These are phyloP conservation scores for Colletotrichum sp. DNA, from an alignment of 2,329 filamentous ascomycete species.

Conservation along the genomic window DNA sequence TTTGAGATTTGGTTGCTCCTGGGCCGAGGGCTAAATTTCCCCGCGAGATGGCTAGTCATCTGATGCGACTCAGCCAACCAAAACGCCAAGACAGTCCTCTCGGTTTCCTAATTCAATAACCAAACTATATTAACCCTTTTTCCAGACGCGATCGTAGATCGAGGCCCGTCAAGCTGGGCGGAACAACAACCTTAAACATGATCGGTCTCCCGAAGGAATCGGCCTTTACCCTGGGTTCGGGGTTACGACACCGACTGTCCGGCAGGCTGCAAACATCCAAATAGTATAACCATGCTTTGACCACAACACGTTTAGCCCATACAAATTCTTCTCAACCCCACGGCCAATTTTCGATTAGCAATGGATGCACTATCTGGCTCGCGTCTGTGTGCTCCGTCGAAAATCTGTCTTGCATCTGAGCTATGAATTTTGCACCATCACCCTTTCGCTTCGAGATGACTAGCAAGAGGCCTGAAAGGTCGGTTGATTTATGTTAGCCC, in stretches of 20 bases:
- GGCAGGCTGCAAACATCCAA: neutral
- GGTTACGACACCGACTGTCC: neutral
- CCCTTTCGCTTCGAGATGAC: neutral
- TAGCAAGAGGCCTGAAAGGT: fast-evolving
- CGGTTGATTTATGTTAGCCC: fast-evolving
- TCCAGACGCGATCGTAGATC: neutral
- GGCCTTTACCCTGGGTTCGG: neutral
- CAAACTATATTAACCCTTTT: neutral
- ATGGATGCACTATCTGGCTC: no score
- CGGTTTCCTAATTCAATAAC: neutral
- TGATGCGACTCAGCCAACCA: neutral
- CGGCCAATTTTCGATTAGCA: neutral
- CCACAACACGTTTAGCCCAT: fast-evolving
- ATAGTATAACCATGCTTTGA: neutral
- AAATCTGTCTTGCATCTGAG: neutral
- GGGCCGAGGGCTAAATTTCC: neutral
- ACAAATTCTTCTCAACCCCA: neutral
- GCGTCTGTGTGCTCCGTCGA: no score
- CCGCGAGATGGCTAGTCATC: neutral
- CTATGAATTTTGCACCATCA: neutral
- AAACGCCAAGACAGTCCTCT: neutral
- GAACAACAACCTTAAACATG: neutral
- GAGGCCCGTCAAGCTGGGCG: neutral
- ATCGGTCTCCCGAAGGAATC: neutral
- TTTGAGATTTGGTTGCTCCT: neutral